Evolutionary conservation across 768 basidiomycete genomes (phyloP).

Genomic region (Serendipita vermifera): DNA sequence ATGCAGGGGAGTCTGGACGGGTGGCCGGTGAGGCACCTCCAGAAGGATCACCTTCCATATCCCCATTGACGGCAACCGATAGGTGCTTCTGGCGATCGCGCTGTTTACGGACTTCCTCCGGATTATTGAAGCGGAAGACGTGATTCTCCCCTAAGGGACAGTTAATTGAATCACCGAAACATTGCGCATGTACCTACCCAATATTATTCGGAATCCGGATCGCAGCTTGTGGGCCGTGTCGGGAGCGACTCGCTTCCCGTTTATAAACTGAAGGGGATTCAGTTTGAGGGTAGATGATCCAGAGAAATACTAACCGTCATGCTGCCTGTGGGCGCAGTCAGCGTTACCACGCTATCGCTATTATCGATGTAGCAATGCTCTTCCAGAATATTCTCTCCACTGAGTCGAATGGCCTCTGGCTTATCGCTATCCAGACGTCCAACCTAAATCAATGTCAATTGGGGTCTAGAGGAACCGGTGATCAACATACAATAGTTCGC

Average conservation of each 20-base stretch:
- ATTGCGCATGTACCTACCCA: constrained; percentile 43
- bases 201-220: constrained; percentile 92
- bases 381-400: constrained; percentile 80
- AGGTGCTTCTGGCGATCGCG: constrained; percentile 70
- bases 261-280: constrained; percentile 77
- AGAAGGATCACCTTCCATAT: constrained; percentile 42
- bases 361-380: constrained; percentile 93
- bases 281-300: too few species aligned
- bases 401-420: constrained; percentile 77
- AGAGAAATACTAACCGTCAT: constrained; percentile 74
- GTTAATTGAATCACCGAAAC: constrained; percentile 10
- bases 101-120: constrained; percentile 85
- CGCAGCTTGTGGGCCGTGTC: constrained; percentile 76
- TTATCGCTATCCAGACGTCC: constrained; percentile 78
- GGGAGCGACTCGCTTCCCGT: constrained; percentile 75
- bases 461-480: too few species aligned
- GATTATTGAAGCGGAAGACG: constrained; percentile 96
- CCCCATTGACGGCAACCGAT: constrained; percentile 40
- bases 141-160: constrained; percentile 71
- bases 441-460: constrained; percentile 36
- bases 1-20: constrained; percentile 64
- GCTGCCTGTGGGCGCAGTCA: constrained; percentile 67
- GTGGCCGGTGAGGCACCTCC: constrained; percentile 32
- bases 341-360: constrained; percentile 65
- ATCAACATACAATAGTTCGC: constrained; percentile 47